A percentile compares a stretch with the other conserved stretches of the same genome.
Conservation (phyloP, 345 rosid species). For the Erysimum cheiranthoides region DNA sequence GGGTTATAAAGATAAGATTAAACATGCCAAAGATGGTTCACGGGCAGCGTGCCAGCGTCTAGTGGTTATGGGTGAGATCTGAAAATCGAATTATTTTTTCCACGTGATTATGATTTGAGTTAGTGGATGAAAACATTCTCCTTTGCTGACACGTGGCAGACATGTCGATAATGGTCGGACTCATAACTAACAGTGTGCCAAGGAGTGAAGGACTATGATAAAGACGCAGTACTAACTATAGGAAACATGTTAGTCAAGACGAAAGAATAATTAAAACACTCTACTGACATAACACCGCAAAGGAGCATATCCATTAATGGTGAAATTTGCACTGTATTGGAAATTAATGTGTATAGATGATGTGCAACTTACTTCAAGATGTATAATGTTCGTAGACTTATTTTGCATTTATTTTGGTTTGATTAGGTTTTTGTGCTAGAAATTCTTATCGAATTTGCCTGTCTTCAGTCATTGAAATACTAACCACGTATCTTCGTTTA, state of each 20-base stretch:
- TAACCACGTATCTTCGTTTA: too few species aligned
- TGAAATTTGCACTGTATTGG: too few species aligned
- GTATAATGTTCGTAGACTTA: too few species aligned
- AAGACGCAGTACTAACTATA: background rate
- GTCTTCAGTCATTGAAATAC: too few species aligned
- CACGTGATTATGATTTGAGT: conserved; percentile 8
- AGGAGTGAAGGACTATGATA: background rate
- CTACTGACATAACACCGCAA: background rate
- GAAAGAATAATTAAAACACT: background rate
- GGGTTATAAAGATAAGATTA: conserved; percentile 4
- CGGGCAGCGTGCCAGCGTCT: conserved; percentile 10
- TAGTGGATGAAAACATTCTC: background rate
- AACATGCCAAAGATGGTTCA: conserved; percentile 35
- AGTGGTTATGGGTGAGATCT: conserved; percentile 24
- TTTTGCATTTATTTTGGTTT: too few species aligned
- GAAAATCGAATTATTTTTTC: conserved; percentile 26
- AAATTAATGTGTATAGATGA: too few species aligned
- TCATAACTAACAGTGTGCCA: background rate
- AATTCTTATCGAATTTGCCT: too few species aligned
- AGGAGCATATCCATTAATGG: too few species aligned
- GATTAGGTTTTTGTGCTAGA: too few species aligned
- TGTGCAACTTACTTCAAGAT: too few species aligned
- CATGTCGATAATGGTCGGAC: background rate
- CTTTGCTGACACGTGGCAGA: background rate
- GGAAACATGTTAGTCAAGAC: background rate